Evolutionary conservation across 1,139 yeast species (phyloP).

Genomic region (Kluyveromyces sp.): DNA sequence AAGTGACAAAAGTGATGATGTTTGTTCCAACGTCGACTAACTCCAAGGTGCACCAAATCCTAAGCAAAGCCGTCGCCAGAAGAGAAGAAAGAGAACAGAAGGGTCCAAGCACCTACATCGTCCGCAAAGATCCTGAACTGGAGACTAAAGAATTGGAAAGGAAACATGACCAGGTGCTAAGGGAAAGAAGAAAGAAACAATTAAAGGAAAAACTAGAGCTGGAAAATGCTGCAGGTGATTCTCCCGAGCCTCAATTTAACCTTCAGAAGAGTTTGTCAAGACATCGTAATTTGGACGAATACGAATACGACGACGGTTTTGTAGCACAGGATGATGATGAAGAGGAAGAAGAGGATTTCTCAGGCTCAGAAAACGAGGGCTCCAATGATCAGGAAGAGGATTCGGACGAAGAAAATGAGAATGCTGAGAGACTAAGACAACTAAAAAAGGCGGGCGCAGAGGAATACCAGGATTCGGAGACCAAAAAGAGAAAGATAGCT

Average conservation of each 20-base stretch:
- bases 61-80: slow-evolving; percentile 70
- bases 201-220: slow-evolving; percentile 48
- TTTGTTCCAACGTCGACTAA: slow-evolving; percentile 84
- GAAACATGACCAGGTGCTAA: slow-evolving; percentile 62
- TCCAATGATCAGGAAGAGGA: slow-evolving; percentile 40
- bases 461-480: slow-evolving; percentile 34
- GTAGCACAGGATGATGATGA: slow-evolving; percentile 47
- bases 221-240: slow-evolving; percentile 37
- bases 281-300: slow-evolving; percentile 34
- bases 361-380: slow-evolving; percentile 44
- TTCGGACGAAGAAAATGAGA: slow-evolving; percentile 45
- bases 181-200: slow-evolving; percentile 62
- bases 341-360: slow-evolving; percentile 38
- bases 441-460: slow-evolving; percentile 54
- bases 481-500: slow-evolving; percentile 43
- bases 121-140: slow-evolving; percentile 81
- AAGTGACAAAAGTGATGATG: slow-evolving; percentile 50
- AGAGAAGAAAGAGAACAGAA: slow-evolving; percentile 47
- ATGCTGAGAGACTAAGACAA: slow-evolving; percentile 56
- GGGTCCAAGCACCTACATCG: slow-evolving; percentile 62
- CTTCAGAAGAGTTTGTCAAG: slow-evolving; percentile 22
- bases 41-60: slow-evolving; percentile 71
- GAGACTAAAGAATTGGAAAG: slow-evolving; percentile 77
- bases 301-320: slow-evolving; percentile 38
- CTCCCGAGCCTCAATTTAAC: slow-evolving; percentile 29